Evolutionary conservation across 2,329 filamentous ascomycete genomes (phyloP), one percentile per base, ranked within the genome.

Genomic region (Cercospora berteroae): DNA sequence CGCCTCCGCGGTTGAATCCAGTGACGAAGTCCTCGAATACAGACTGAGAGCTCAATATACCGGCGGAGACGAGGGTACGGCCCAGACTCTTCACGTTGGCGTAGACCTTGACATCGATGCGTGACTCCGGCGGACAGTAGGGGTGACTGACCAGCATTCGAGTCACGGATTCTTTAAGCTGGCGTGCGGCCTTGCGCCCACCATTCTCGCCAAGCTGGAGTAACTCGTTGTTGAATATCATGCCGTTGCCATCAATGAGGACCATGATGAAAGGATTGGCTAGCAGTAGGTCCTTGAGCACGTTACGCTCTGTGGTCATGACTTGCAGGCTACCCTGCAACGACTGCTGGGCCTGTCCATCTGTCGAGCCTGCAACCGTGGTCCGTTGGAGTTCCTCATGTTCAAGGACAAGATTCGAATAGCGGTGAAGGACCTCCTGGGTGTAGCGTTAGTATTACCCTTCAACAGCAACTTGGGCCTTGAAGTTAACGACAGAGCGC

Each of bases 231-330:
- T 71, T 72, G 67, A 78, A 78, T 56, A 84, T 74, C 71, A 89
- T 87, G 60, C 84, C 85, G 74, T 89, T 86, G 20, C 87, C 88
- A 67, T 90, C 87, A 20, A 90, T 79, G 1, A 90, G 78, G 16
- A 89, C 83, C 3, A 89, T 79, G 3, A 86, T 84, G 71, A 88
- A 89, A 0, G 86, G 83, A 67, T 86, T 85, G 8, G 63, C 42
- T 2, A 64, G 63, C 25, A 64, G 36, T 55, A 60, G 27, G 9
- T 59, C 25, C 55, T 64, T 64, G 55, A 60, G 42, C 63, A 59
- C 23, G 23, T 63, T 50, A 29, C 61, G 61, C 6, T 63, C 61
- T 12, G 50, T 36, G 18, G 61, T 44, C 48, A 63, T 25, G 27
- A 63, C 29, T 44, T 57, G 61, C 18, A 63, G 31, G n/a, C 33